These are phyloP conservation scores for Garcileccinum viscosum DNA, from an alignment of 1,284 basidiomycete genomes.

Conservation along the genomic window DNA sequence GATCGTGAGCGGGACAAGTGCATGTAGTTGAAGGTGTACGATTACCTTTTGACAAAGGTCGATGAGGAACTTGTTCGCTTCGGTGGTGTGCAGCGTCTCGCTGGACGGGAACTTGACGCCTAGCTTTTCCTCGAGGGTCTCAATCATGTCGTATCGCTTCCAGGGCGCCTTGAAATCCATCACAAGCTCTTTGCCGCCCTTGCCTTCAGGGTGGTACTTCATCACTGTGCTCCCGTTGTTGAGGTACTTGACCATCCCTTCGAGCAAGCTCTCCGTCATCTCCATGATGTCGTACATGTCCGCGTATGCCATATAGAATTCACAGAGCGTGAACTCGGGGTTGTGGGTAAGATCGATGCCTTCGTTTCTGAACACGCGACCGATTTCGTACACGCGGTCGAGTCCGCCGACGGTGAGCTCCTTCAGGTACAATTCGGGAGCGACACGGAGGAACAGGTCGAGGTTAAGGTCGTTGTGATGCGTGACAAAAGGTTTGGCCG, in stretches of 20 bases:
- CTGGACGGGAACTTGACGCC: conserved; percentile 93
- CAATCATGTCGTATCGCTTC: conserved; percentile 99
- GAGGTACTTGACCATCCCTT: conserved; percentile 90
- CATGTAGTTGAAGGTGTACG: not conserved
- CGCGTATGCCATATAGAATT: conserved; percentile 99
- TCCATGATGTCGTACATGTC: conserved; percentile 99
- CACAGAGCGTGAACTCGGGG: conserved; percentile 98
- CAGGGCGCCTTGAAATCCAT: conserved; percentile 96
- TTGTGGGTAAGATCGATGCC: conserved; percentile 99
- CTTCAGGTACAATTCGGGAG: conserved; percentile 98
- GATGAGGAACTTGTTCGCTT: conserved; percentile 89
- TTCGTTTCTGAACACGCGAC: conserved; percentile 98
- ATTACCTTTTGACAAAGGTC: conserved; percentile 84
- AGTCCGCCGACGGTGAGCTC: conserved; percentile 96
- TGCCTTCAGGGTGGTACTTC: conserved; percentile 92
- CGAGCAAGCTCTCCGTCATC: conserved; percentile 90
- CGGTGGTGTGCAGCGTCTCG: conserved; percentile 87
- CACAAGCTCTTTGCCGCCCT: conserved; percentile 80
- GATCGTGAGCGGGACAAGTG: conserved; percentile 5
- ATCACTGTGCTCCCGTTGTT: conserved; percentile 85
- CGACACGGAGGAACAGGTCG: conserved; percentile 97
- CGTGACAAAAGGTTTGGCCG: conserved; percentile 98
- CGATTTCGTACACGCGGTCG: conserved; percentile 98
- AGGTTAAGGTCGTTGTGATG: conserved; percentile 99
- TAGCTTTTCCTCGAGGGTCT: conserved; percentile 93